Evolutionary conservation across 208 protist genomes (phyloP), one percentile per base, ranked within the genome.

Genomic region (Endotrypanum monterogeii): DNA sequence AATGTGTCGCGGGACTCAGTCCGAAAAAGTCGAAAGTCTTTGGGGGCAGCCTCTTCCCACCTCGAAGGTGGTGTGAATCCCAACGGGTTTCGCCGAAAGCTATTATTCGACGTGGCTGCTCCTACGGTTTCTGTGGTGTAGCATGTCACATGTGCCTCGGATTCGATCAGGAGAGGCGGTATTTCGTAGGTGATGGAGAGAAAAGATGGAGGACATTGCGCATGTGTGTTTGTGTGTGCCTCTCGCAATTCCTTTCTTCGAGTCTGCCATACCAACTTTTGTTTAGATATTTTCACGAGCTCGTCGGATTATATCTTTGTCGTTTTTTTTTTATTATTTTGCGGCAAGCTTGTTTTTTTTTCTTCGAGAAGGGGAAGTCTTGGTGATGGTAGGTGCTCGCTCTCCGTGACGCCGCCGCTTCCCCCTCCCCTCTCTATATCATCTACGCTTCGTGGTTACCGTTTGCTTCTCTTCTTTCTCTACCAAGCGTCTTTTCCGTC

Each of bases 101-200:
- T 89, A 32, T 54, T 89, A 28, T 89, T 89, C 35, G 69, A 74
- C 56, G 58, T 83, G 11, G 56, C 58, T 0, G 71, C 84, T 1
- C 84, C 84, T 2, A 67, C 72, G 23, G 44, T 76, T 41, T 55
- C 28, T 16, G 41, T 57, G 3, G 30, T 56, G 30, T 79, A 80
- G 28, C 18, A 16, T 50, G 11, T 25, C 1, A 44, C 0, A 14
- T n/a, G 5, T 20, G 20, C 37, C 8, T 1, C 25, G 32, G 1
- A 7, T 65, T 1, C 30, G 37, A 4, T 9, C 37, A 62, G 23
- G 18, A 39, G 44, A 30, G 1, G 37, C 28, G 18, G 60, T n/a
- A 48, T 2, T 46, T 20, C 7, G 28, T 12, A 9, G 1, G 57
- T 62, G 18, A 30, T n/a, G 2, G 39, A 67, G 20, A 57, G 16